Evolutionary conservation across 345 rosid species (phyloP).

Genomic region (Mercurialis annua): DNA sequence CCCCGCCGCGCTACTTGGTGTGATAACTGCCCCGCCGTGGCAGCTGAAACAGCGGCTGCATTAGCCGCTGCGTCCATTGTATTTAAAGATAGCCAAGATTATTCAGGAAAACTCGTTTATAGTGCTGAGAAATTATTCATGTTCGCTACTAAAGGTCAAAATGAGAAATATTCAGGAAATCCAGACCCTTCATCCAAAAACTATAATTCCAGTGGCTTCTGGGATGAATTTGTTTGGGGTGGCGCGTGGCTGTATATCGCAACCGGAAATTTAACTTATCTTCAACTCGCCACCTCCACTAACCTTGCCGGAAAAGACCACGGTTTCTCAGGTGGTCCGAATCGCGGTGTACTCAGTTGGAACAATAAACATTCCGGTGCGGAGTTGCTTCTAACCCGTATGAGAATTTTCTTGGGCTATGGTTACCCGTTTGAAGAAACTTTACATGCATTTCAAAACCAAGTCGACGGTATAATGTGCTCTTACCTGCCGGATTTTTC

Average conservation of each 20-base stretch:
- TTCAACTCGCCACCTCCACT: constrained; percentile 66
- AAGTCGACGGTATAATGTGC: constrained; percentile 13
- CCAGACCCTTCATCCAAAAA: constrained; percentile 50
- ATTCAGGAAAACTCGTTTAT: constrained; percentile 81
- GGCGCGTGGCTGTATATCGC: constrained; percentile 92
- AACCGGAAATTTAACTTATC: constrained; percentile 70
- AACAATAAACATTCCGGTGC: constrained; percentile 97
- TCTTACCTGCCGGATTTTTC: constrained; percentile 11
- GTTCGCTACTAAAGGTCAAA: constrained; percentile 67
- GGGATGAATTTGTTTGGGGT: constrained; percentile 95
- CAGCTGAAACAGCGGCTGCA: constrained; percentile 96
- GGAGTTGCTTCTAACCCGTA: constrained; percentile 34
- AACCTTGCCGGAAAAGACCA: constrained; percentile 78
- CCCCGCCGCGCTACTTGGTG: constrained; percentile 55
- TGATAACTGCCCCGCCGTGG: constrained; percentile 77
- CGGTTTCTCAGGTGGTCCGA: constrained; percentile 83
- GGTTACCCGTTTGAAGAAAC: constrained; percentile 25
- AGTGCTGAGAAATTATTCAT: constrained; percentile 69
- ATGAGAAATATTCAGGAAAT: constrained; percentile 63
- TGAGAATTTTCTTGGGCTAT: constrained; percentile 10
- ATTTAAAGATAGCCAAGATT: constrained; percentile 79
- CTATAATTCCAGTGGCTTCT: constrained; percentile 80
- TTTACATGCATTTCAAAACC: constrained; percentile 8
- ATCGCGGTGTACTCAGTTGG: constrained; percentile 86
- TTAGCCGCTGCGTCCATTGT: constrained; percentile 91